Conservation (phyloP, 495 filamentous ascomycete genomes). For the Aspergillus homomorphus region DNA sequence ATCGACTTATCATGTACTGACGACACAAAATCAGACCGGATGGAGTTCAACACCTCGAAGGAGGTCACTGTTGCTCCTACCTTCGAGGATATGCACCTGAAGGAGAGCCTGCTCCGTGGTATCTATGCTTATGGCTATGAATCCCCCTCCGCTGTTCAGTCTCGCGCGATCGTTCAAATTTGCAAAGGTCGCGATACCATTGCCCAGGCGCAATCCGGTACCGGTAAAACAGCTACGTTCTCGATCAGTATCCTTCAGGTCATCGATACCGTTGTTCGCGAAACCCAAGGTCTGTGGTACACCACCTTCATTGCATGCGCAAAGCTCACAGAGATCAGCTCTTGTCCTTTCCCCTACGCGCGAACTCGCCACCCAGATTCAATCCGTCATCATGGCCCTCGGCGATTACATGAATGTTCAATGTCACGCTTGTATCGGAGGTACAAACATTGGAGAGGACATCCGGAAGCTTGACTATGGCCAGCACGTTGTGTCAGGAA, state of each 20-base stretch:
- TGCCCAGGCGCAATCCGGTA: constrained; percentile 98
- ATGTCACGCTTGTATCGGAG: constrained; percentile 98
- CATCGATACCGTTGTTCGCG: constrained; percentile 77
- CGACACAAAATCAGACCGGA: constrained; percentile 61
- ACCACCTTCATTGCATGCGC: no score
- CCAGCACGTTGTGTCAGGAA: constrained; percentile 94
- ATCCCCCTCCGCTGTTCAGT: constrained; percentile 94
- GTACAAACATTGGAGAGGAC: constrained; percentile 95
- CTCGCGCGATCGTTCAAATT: constrained; percentile 95
- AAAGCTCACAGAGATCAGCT: constrained; percentile 45
- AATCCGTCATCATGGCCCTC: constrained; percentile 94
- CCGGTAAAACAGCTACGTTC: constrained; percentile 98
- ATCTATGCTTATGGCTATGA: constrained; percentile 99
- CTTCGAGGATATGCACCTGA: constrained; percentile 78
- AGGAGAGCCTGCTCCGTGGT: constrained; percentile 92
- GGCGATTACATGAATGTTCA: constrained; percentile 99
- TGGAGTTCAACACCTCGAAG: constrained; percentile 97
- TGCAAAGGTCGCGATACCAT: constrained; percentile 99
- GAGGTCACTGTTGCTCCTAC: constrained; percentile 86
- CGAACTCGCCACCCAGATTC: constrained; percentile 97
- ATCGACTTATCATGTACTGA: constrained; percentile 23
- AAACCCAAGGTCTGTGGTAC: constrained; percentile 65
- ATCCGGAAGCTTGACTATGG: constrained; percentile 96
- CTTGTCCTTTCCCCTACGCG: constrained; percentile 96
- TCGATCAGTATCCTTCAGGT: constrained; percentile 96